Base-by-base conservation (phyloP, 352 stramenopile genomes). In the Phytophthora pseudosyringae region DNA sequence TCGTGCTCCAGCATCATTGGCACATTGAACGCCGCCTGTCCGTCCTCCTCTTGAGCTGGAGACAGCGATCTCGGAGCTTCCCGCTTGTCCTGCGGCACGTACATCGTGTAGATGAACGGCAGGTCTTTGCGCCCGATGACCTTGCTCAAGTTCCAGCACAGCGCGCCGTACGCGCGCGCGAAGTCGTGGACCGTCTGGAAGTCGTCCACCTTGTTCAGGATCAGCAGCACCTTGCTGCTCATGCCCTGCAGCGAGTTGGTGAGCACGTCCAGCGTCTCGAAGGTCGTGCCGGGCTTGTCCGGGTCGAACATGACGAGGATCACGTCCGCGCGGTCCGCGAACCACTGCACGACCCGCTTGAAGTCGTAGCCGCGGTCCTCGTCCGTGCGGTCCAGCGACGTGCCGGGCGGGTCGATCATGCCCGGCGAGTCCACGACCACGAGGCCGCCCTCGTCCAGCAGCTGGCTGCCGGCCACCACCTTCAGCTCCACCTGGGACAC, bases 271-370 rank as follows among this genome's bases (percentile, higher is more conserved):
- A 96, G 82, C 49, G 88, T 94, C 69, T 96, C 88, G 52, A 96
- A 96, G 1, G 88, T 96, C 29, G 88, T 96, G 39, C 88, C 88
- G 0, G 88, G 88, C 50, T 96, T 96, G 69, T 96, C 88, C 3
- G 88, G 88, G 59, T 96, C 88, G 49, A 96, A 96, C 88, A 96
- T 96, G 70, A 96, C 83, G 43, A 96, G 70, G 49, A 96, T 91
- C 36, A 96, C 85, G 59, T 96, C 88, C 0, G 88, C 83, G 11
- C 88, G 79, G 63, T 96, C 86, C 0, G 88, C 88, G 44, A 96
- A 91, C 88, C 88, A 96, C 61, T 91, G 84, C 44, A 96, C 88
- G 10, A 92, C 88, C 13, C 75, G 83, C 72, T 94, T 94, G 46
- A 94, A 96, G 59, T 96, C 88, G 59, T 96, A 96, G 1, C 88